Evolutionary conservation across 306 rosid species (phyloP).

Genomic region (Lupinus albus): DNA sequence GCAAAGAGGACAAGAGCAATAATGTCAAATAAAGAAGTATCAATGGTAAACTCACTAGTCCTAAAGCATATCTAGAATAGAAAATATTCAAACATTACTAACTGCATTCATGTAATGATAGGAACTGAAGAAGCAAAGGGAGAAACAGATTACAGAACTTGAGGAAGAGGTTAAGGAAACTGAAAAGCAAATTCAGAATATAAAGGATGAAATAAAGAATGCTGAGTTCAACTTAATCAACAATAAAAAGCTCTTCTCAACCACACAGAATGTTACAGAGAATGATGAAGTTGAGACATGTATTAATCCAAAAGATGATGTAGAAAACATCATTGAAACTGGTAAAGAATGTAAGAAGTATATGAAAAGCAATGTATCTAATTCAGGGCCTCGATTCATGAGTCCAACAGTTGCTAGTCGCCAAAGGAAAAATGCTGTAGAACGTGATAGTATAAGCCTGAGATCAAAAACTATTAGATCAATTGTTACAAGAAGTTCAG

Average conservation of each 20-base stretch:
- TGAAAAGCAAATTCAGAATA: constrained; percentile 54
- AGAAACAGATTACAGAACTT: constrained; percentile 63
- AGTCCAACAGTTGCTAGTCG: constrained; percentile 93
- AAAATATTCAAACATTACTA: constrained; percentile 32
- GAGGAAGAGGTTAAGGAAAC: constrained; percentile 77
- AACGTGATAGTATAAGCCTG: constrained; percentile 46
- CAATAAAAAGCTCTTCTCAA: constrained; percentile 52
- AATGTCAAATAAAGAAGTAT: constrained; percentile 64
- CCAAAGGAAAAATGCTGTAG: constrained; percentile 67
- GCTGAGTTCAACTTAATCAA: constrained; percentile 54
- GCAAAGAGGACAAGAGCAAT: constrained; percentile 84
- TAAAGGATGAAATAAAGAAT: constrained; percentile 59
- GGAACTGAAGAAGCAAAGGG: constrained; percentile 80
- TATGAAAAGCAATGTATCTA: constrained; percentile 42
- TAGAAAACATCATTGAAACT: constrained; percentile 51
- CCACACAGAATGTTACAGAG: constrained; percentile 43
- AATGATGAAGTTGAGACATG: constrained; percentile 39
- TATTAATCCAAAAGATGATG: constrained; percentile 49
- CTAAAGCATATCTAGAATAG: constrained; percentile 11
- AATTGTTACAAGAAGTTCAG: constrained; percentile 55
- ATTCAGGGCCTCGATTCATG: constrained; percentile 89
- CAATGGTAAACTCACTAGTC: constrained; percentile 55
- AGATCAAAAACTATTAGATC: constrained; percentile 58
- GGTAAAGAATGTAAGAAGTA: constrained; percentile 51
- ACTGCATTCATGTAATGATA: constrained; percentile 40